Percentiles rank a stretch among this genome's conserved stretches.
Evolutionary conservation across 768 basidiomycete genomes (phyloP).

Genomic region (Pholiota molesta): DNA sequence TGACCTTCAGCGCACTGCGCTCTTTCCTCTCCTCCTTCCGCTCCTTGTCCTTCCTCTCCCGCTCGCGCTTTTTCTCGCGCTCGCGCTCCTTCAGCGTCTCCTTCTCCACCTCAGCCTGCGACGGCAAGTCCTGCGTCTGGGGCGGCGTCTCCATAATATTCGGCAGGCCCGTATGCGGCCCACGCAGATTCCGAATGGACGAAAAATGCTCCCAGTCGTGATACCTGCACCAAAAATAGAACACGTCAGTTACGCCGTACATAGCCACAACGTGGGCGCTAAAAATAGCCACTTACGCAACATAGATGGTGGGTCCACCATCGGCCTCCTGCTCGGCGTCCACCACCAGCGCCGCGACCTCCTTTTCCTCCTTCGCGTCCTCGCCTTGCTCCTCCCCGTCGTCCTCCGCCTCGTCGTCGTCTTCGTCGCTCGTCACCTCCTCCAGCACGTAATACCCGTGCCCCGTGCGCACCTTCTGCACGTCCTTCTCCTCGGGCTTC

Average conservation of each 20-base stretch:
- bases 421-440: constrained; percentile 28
- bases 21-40: constrained; percentile 22
- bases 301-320: constrained; percentile 61
- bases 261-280: no score
- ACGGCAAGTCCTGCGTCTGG: constrained; percentile 8
- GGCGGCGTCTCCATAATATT: constrained; percentile 53
- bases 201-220: constrained; percentile 97
- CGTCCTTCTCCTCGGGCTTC: constrained; percentile 6
- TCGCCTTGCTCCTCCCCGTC: constrained; percentile 13
- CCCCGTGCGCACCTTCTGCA: constrained; percentile 24
- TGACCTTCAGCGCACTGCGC: constrained; percentile 29
- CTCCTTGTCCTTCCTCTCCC: constrained; percentile 27
- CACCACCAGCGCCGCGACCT: constrained; percentile 1
- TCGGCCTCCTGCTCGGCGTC: constrained; percentile 12
- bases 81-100: constrained; percentile 29
- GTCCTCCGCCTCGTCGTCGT: constrained; percentile 13
- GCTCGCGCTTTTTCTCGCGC: constrained; percentile 25
- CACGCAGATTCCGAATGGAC: constrained; percentile 84
- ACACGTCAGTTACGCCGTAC: no score
- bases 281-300: constrained; percentile 66
- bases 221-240: constrained; percentile 50
- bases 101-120: constrained; percentile 9
- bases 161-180: constrained; percentile 81
- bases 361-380: constrained; percentile 16
- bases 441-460: constrained; percentile 30